phyloP scores from a whole-genome alignment of 139 green algal genomes.

The Picochlorum costavermella region DNA sequence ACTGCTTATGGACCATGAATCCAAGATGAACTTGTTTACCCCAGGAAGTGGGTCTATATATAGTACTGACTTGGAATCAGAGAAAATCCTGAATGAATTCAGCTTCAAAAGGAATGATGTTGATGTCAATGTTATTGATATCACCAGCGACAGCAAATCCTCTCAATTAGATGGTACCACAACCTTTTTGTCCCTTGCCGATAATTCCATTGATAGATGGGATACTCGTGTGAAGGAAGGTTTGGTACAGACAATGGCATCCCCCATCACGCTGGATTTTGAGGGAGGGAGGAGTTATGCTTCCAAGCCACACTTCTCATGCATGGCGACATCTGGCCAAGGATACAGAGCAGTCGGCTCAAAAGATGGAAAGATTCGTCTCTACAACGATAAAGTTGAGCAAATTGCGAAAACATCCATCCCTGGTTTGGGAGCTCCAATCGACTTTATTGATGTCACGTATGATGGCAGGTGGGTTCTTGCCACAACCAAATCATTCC shows the following conservation, averaged over 20 bases:
- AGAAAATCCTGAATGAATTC: slow-evolving; percentile 74
- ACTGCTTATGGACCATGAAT: slow-evolving; percentile 70
- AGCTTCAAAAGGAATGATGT: slow-evolving; percentile 79
- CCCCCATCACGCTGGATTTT: slow-evolving; percentile 44
- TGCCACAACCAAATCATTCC: slow-evolving; percentile 85
- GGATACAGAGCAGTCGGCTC: slow-evolving; percentile 82
- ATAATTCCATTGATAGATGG: slow-evolving; percentile 73
- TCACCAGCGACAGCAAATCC: slow-evolving; percentile 67
- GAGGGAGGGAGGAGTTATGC: slow-evolving; percentile 83
- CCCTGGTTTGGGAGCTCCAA: slow-evolving; percentile 75
- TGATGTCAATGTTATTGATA: slow-evolving; percentile 68
- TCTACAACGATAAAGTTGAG: slow-evolving; percentile 81
- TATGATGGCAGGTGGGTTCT: slow-evolving; percentile 83
- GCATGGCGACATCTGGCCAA: slow-evolving; percentile 68
- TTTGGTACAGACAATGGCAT: slow-evolving; percentile 45
- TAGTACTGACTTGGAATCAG: slow-evolving; percentile 56
- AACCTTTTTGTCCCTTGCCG: slow-evolving; percentile 84
- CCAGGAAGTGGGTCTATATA: slow-evolving; percentile 45
- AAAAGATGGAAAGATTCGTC: slow-evolving; percentile 73
- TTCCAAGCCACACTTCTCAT: slow-evolving; percentile 62
- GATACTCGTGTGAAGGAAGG: slow-evolving; percentile 61
- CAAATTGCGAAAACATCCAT: slow-evolving; percentile 77
- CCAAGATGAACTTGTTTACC: slow-evolving; percentile 79
- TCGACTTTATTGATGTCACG: slow-evolving; percentile 87
- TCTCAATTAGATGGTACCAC: slow-evolving; percentile 49